These are phyloP conservation scores for Lactifluus piperatus DNA, from an alignment of 768 basidiomycete species.

Conservation along the genomic window DNA sequence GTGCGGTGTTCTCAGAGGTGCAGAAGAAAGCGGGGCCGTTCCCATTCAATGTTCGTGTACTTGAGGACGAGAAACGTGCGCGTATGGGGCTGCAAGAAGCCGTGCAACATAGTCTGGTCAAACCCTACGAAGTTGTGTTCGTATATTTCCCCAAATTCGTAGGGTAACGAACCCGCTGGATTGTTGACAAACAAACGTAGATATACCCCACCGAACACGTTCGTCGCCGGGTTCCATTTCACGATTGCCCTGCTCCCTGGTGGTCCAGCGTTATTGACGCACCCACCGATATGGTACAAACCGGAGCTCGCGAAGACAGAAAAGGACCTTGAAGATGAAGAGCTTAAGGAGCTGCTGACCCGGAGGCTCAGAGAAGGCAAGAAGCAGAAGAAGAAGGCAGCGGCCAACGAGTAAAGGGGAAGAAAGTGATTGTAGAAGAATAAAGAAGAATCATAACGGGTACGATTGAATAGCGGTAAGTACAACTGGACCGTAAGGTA, in stretches of 20 bases:
- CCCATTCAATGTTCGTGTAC: constrained; percentile 90
- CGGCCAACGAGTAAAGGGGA: constrained; percentile 50
- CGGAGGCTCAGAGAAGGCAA: constrained; percentile 80
- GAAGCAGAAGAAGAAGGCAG: constrained; percentile 86
- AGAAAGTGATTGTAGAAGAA: constrained; percentile 22
- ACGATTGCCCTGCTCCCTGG: constrained; percentile 88
- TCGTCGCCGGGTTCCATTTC: constrained; percentile 95
- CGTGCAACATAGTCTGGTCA: constrained; percentile 86
- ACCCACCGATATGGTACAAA: constrained; percentile 89
- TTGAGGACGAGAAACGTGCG: constrained; percentile 94
- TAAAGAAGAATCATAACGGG: constrained; percentile 17
- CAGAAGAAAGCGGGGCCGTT: constrained; percentile 97
- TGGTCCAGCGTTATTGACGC: constrained; percentile 82
- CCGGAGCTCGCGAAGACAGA: constrained; percentile 84
- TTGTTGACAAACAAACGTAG: constrained; percentile 30
- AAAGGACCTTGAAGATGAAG: constrained; percentile 83
- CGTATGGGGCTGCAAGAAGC: constrained; percentile 95
- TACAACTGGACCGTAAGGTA: constrained; percentile 17
- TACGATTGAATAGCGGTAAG: constrained; percentile 20
- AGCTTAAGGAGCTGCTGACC: constrained; percentile 68
- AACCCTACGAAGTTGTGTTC: constrained; percentile 91
- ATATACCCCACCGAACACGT: constrained; percentile 73
- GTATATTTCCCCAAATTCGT: constrained; percentile 28
- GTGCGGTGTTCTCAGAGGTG: constrained; percentile 93
- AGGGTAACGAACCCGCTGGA: not conserved